These are phyloP conservation scores for Termitomyces sp. DNA, from an alignment of 768 basidiomycete species.

Conservation along the genomic window DNA sequence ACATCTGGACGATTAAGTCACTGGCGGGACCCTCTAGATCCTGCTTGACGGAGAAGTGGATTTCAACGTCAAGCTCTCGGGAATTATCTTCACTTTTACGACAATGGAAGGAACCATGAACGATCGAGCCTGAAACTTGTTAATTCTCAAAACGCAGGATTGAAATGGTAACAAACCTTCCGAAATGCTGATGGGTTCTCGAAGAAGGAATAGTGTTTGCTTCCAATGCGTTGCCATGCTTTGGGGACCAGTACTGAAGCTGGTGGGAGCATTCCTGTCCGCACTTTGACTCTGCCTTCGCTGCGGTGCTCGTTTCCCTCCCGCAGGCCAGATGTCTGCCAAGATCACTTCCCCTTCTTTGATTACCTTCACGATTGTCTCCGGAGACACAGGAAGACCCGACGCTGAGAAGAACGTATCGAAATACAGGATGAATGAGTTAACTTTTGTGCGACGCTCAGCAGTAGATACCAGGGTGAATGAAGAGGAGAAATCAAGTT, in stretches of 20 bases:
- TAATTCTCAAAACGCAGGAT: not conserved
- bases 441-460: slow-evolving; percentile 56
- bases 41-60: slow-evolving; percentile 60
- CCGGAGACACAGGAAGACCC: slow-evolving; percentile 46
- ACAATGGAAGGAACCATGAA: slow-evolving; percentile 79
- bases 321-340: slow-evolving; percentile 80
- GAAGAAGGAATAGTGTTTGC: slow-evolving; percentile 85
- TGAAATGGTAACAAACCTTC: slow-evolving; percentile 50
- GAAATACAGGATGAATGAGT: slow-evolving; percentile 86
- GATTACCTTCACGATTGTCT: slow-evolving; percentile 46
- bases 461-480: slow-evolving; percentile 72
- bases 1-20: slow-evolving; percentile 64
- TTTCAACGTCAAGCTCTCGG: slow-evolving; percentile 87
- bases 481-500: slow-evolving; percentile 73
- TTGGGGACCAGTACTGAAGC: slow-evolving; percentile 87
- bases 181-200: slow-evolving; percentile 67
- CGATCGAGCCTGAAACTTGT: slow-evolving; percentile 52
- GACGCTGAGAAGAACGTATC: slow-evolving; percentile 83
- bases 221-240: slow-evolving; percentile 96
- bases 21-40: slow-evolving; percentile 32
- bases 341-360: slow-evolving; percentile 55
- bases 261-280: slow-evolving; percentile 46
- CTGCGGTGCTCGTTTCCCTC: slow-evolving; percentile 54
- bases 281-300: slow-evolving; percentile 54
- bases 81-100: slow-evolving; percentile 76